Conservation (phyloP, 129 eudicot genomes). For the Flaveria brownii region DNA sequence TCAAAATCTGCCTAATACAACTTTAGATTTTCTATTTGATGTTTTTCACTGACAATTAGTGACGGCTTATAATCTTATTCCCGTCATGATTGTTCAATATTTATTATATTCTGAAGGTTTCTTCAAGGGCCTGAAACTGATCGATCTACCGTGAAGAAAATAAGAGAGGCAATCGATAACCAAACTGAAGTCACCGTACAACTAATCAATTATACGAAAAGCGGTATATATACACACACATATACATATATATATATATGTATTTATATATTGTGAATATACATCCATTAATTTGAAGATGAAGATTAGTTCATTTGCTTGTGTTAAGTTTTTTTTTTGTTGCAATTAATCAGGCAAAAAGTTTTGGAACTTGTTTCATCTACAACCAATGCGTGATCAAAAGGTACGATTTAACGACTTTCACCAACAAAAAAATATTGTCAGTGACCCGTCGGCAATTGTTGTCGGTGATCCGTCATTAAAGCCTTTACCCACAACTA, state of each 20-base stretch:
- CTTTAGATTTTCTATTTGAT: background rate
- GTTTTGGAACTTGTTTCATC: conserved; percentile 97
- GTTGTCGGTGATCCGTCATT: background rate
- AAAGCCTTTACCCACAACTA: background rate
- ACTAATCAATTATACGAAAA: conserved; percentile 15
- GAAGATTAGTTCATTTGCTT: background rate
- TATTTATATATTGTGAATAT: background rate
- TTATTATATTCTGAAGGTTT: background rate
- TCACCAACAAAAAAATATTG: background rate
- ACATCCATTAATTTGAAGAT: background rate
- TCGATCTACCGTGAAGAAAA: background rate
- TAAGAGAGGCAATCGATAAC: conserved; percentile 8
- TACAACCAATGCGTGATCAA: conserved; percentile 99
- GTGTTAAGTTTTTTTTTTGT: background rate
- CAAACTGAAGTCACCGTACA: conserved; percentile 10
- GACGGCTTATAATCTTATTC: background rate
- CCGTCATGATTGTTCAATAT: background rate
- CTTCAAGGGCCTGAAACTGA: conserved; percentile 22
- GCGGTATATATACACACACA: background rate
- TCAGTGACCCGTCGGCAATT: background rate
- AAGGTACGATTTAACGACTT: conserved; percentile 47
- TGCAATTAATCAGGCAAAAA: conserved; percentile 69
- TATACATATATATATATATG: background rate
- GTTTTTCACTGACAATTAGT: background rate
- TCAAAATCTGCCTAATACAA: background rate